Conservation (phyloP, 192 early-diverging fungal genomes). For the Coemansia sp. region DNA sequence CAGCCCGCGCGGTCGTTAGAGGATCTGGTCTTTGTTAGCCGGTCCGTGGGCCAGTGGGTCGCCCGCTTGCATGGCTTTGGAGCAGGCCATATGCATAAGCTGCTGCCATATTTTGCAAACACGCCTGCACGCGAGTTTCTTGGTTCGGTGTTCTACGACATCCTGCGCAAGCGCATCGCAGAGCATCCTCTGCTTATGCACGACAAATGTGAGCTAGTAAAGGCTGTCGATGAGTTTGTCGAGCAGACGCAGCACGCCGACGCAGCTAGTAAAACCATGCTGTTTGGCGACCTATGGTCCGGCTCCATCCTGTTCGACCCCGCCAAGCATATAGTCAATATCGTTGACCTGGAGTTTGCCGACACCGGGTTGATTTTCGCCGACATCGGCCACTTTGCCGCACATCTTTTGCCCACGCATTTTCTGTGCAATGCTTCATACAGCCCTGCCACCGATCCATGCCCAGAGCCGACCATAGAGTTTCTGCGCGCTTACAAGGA, state of each 20-base stretch:
- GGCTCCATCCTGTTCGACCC: conserved; percentile 25
- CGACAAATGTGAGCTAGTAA: conserved; percentile 2
- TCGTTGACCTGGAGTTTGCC: conserved; percentile 36
- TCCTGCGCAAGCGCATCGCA: conserved; percentile 6
- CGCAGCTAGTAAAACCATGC: conserved; percentile 8
- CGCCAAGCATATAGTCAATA: conserved; percentile 4
- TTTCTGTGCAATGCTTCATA: conserved; percentile 18
- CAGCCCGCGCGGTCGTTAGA: neutral
- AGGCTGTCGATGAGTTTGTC: neutral
- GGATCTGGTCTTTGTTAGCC: conserved; percentile 17
- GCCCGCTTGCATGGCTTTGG: conserved; percentile 35
- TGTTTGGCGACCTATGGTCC: conserved; percentile 45
- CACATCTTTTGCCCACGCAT: conserved; percentile 30
- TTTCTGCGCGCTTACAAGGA: conserved; percentile 20
- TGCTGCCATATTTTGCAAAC: conserved; percentile 16
- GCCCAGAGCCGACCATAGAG: conserved; percentile 18
- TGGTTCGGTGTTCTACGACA: conserved; percentile 17
- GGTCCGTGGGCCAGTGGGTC: conserved; percentile 24
- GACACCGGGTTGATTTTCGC: conserved; percentile 21
- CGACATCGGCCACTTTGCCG: conserved; percentile 37
- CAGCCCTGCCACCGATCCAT: conserved; percentile 20
- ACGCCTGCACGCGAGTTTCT: conserved; percentile 19
- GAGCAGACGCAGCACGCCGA: neutral
- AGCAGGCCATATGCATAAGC: neutral
- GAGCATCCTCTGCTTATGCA: conserved; percentile 15